Percentiles rank a stretch among this genome's conserved stretches.
Evolutionary conservation across 2,329 filamentous ascomycete genomes (phyloP).

Genomic region (Colletotrichum tropicale): DNA sequence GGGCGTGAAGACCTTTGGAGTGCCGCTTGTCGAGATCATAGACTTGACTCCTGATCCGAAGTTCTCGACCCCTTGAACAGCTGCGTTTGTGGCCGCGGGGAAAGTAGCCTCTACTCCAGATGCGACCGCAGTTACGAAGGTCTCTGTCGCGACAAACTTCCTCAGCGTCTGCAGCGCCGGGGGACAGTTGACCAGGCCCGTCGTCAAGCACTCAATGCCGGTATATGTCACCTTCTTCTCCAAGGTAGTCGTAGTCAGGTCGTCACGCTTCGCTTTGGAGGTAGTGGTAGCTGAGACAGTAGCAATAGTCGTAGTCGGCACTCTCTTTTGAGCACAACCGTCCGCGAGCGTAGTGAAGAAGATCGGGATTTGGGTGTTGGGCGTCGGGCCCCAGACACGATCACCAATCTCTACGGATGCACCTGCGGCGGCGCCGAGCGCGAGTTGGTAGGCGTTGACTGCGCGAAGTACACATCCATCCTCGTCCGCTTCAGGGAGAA

Average conservation of each 20-base stretch:
- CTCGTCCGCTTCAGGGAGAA: constrained; percentile 31
- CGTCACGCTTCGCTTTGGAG: constrained; percentile 8
- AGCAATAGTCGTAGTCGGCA: constrained; percentile 29
- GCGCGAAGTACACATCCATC: constrained; percentile 49
- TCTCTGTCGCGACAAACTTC: constrained; percentile 40
- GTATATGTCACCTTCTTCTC: constrained; percentile 36
- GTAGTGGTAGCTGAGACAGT: constrained; percentile 26
- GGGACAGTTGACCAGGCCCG: constrained; percentile 52
- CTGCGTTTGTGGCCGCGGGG: constrained; percentile 17
- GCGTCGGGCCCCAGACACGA: constrained; percentile 54
- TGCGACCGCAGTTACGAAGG: constrained; percentile 43
- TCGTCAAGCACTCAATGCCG: constrained; percentile 46
- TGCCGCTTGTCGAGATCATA: neutral
- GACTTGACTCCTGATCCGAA: neutral
- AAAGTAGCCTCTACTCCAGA: constrained; percentile 42
- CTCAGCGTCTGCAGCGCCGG: constrained; percentile 51
- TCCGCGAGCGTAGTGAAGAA: constrained; percentile 56
- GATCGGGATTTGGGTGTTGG: constrained; percentile 51
- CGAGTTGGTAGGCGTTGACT: constrained; percentile 54
- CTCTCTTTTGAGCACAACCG: constrained; percentile 33
- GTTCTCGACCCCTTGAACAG: neutral
- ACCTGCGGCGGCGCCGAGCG: constrained; percentile 57
- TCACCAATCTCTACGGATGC: constrained; percentile 49
- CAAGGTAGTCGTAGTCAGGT: constrained; percentile 41
- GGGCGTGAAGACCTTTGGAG: neutral